phyloP scores from a whole-genome alignment of 2,329 filamentous ascomycete species.

The Arthrobotrys iridis region DNA sequence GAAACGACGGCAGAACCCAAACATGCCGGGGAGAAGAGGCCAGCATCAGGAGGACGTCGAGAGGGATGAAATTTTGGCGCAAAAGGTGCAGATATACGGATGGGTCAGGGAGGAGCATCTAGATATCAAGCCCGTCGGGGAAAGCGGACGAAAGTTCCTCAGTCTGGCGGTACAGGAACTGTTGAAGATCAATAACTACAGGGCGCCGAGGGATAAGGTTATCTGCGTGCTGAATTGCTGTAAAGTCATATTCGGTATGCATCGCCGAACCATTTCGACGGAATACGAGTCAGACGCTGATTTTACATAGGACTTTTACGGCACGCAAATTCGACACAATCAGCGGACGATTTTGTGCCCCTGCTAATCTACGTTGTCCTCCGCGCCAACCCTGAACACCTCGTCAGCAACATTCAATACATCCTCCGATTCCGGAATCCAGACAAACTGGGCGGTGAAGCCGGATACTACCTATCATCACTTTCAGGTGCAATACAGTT shows the following conservation, averaged over 20 bases:
- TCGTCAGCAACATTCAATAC: slow-evolving; percentile 98
- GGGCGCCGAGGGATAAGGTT: slow-evolving; percentile 96
- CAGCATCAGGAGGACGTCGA: slow-evolving; percentile 99
- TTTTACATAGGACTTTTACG: slow-evolving; percentile 75
- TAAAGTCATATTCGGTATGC: slow-evolving; percentile 94
- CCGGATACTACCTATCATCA: slow-evolving; percentile 96
- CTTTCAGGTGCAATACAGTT: slow-evolving; percentile 91
- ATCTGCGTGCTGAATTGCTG: slow-evolving; percentile 98
- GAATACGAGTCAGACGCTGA: slow-evolving; percentile 43
- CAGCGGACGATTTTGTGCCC: slow-evolving; percentile 94
- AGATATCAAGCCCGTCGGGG: slow-evolving; percentile 84
- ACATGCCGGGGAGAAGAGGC: slow-evolving; percentile 79
- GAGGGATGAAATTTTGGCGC: slow-evolving; percentile 90
- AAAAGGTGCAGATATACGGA: slow-evolving; percentile 96
- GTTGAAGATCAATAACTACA: slow-evolving; percentile 94
- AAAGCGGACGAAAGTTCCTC: slow-evolving; percentile 88
- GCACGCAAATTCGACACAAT: slow-evolving; percentile 91
- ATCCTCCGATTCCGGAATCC: slow-evolving; percentile 96
- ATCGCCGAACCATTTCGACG: slow-evolving; percentile 27
- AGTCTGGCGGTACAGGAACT: slow-evolving; percentile 82
- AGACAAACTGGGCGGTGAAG: slow-evolving; percentile 96
- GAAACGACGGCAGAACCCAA: slow-evolving; percentile 65
- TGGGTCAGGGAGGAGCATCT: slow-evolving; percentile 95
- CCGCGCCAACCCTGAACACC: slow-evolving; percentile 90
- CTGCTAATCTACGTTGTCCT: slow-evolving; percentile 95